phyloP scores from a whole-genome alignment of 2,329 filamentous ascomycete species.

The Setomelanomma holmii region DNA sequence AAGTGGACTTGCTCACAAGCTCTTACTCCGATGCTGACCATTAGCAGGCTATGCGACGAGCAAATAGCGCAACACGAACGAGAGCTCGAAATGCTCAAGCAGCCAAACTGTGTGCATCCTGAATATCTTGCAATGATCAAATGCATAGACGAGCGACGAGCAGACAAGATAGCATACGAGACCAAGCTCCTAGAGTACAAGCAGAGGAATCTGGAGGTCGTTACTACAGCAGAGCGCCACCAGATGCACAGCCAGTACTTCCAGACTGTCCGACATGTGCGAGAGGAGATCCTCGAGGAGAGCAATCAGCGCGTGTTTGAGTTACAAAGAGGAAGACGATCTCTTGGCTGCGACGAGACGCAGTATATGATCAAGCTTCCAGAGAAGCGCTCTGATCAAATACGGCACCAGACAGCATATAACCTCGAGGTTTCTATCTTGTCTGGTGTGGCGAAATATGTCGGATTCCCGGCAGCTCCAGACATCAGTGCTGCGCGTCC shows the following conservation, averaged over 20 bases:
- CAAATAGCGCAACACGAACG: slow-evolving; percentile 80
- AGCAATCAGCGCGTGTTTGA: slow-evolving; percentile 92
- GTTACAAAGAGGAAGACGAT: slow-evolving; percentile 86
- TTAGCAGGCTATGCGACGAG: slow-evolving; percentile 82
- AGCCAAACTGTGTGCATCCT: slow-evolving; percentile 74
- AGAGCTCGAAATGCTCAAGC: slow-evolving; percentile 67
- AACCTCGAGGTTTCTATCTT: slow-evolving; percentile 94
- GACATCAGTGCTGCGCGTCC: slow-evolving; percentile 75
- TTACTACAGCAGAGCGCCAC: slow-evolving; percentile 79
- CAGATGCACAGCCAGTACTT: slow-evolving; percentile 92
- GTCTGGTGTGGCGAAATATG: slow-evolving; percentile 89
- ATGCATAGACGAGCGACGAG: slow-evolving; percentile 80
- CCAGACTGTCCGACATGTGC: slow-evolving; percentile 81
- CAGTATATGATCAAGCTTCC: slow-evolving; percentile 86
- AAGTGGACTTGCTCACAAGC: slow-evolving; percentile 32
- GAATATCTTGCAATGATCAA: slow-evolving; percentile 91
- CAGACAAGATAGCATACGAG: slow-evolving; percentile 80
- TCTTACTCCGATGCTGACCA: slow-evolving; percentile 26
- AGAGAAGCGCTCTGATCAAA: slow-evolving; percentile 75
- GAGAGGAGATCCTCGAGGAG: slow-evolving; percentile 79
- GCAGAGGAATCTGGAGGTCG: slow-evolving; percentile 71
- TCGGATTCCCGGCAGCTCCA: slow-evolving; percentile 96
- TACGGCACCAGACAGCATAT: slow-evolving; percentile 87
- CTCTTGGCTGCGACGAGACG: slow-evolving; percentile 76
- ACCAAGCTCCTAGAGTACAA: slow-evolving; percentile 77